phyloP scores from a whole-genome alignment of 2,329 filamentous ascomycete genomes.

The Cucurbitaria berberidis region DNA sequence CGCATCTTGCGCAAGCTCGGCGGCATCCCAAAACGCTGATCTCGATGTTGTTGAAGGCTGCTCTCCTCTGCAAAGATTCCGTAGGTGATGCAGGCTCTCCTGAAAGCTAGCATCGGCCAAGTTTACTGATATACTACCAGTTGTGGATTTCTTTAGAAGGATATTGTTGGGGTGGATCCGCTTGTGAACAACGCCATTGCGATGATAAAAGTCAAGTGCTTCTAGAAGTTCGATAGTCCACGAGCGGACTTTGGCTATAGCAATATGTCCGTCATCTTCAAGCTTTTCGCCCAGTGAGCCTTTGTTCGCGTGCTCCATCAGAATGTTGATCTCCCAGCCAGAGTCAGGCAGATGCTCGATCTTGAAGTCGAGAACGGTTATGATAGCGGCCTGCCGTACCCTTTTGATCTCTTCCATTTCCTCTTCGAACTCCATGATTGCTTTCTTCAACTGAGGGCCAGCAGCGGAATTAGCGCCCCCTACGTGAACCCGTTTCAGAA shows the following conservation, averaged over 20 bases:
- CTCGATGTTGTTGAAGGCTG: conserved; percentile 66
- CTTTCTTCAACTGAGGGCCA: conserved; percentile 74
- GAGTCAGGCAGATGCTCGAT: conserved; percentile 61
- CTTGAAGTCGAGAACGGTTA: conserved; percentile 82
- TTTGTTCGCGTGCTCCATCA: conserved; percentile 79
- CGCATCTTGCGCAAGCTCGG: conserved; percentile 71
- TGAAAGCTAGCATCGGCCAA: conserved; percentile 77
- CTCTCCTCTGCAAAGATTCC: conserved; percentile 57
- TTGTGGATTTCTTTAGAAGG: conserved; percentile 72
- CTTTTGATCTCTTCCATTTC: conserved; percentile 77
- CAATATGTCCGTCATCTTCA: conserved; percentile 76
- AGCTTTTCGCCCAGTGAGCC: conserved; percentile 83
- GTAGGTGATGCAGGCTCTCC: conserved; percentile 68
- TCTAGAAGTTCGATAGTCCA: conserved; percentile 94
- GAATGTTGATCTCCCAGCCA: conserved; percentile 74
- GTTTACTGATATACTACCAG: conserved; percentile 72
- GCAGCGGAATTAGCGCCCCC: conserved; percentile 61
- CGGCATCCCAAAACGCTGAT: conserved; percentile 82
- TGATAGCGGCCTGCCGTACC: conserved; percentile 76
- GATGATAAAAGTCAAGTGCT: conserved; percentile 85
- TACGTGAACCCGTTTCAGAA: conserved; percentile 61
- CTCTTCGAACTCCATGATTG: conserved; percentile 76
- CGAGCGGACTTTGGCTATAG: conserved; percentile 76
- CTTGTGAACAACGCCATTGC: conserved; percentile 81
- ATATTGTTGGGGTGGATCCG: conserved; percentile 82